These are phyloP conservation scores for Adansonia madagascariensis DNA, from an alignment of 441 rosid genomes.

Conservation along the genomic window DNA sequence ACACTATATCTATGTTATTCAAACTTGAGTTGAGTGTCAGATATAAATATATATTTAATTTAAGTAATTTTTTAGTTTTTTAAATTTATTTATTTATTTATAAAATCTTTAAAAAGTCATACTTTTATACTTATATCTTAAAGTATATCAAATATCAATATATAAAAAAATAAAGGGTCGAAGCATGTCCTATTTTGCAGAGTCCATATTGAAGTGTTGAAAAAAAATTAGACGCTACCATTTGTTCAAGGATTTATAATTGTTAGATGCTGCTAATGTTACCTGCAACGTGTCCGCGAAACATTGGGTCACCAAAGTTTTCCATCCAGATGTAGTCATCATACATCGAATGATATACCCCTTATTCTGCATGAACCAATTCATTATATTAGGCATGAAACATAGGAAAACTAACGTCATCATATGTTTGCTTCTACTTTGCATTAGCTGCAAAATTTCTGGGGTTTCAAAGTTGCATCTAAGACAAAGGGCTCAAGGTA, in stretches of 20 bases:
- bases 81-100: too few relatives aligned
- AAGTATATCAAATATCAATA: too few relatives aligned
- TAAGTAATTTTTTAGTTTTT: too few relatives aligned
- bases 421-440: constrained; percentile 7
- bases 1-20: too few relatives aligned
- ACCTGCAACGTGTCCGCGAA: constrained; percentile 81
- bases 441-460: neutral
- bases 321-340: constrained; percentile 88
- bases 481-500: neutral
- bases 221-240: neutral
- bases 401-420: constrained; percentile 10
- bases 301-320: constrained; percentile 75
- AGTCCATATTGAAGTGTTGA: neutral
- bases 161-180: too few relatives aligned
- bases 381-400: constrained; percentile 16
- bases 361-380: constrained; percentile 51
- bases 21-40: too few relatives aligned
- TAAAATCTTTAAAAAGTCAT: too few relatives aligned
- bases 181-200: neutral
- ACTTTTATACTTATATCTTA: too few relatives aligned
- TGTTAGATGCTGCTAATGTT: constrained; percentile 18
- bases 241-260: constrained; percentile 8
- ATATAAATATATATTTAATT: too few relatives aligned
- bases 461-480: constrained; percentile 10
- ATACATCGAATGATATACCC: constrained; percentile 86